Base-by-base conservation (phyloP, 2,329 filamentous ascomycete species). In the Diplodia sapinea region DNA sequence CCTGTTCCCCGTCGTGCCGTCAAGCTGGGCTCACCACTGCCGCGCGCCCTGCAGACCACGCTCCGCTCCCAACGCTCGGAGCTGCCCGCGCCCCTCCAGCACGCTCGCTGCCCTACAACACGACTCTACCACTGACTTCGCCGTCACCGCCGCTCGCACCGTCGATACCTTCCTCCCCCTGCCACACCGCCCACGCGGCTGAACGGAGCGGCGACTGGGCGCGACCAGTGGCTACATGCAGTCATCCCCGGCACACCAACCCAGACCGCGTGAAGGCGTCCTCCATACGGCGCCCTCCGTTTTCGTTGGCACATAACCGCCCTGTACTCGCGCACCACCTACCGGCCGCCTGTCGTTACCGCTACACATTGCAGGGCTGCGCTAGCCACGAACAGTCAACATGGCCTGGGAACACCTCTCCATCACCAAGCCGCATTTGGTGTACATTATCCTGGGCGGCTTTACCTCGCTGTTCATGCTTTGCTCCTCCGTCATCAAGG, bases 391-490 rank as follows among this genome's bases (percentile, higher is more conserved):
- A 33, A 40, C 52, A 17, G 67, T 56, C 69, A 72, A 52, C 67
- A 93, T 93, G 91, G 89, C 89, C 70, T 94, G 91, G 91, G 86
- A 90, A 57, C 90, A 94, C 73, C 85, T 94, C 65, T 89, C 89
- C 70, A 89, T 98, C 82, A 97, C 96, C 81, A 91, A 90, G 84
- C 92, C 95, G 75, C 95, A 99, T 85, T 81, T 98, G 92, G 95
- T 96, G 72, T 99, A 99, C 81, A 93, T 98, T 81, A 97, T 99
- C 81, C 85, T 99, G 67, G 95, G 95, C 75, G 95, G 94, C 79
- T 99, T 99, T 83, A 99, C 95, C 73, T 93, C 91, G 69, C 84
- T 99, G 74, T 99, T 99, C 83, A 99, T 99, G 95, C 85, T 99
- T 69, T 97, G 93, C 80, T 99, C 95, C 69, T 93, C 96, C 66